Base-by-base conservation (phyloP, 1,139 yeast genomes). In the Scheffersomyces insectosa region DNA sequence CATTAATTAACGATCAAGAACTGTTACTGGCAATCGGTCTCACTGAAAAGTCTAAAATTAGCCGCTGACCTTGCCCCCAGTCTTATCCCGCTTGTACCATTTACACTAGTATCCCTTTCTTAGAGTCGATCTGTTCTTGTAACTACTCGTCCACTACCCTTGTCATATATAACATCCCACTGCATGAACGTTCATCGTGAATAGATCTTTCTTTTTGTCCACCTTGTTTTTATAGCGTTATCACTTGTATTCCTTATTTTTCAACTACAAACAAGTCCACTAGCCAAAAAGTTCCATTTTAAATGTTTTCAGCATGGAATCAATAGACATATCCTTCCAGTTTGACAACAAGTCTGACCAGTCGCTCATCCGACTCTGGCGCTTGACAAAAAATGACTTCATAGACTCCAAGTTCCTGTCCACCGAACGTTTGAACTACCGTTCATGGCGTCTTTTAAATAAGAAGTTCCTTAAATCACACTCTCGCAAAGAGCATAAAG, bases 391-490 rank as follows among this genome's bases (percentile, higher is more conserved):
- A 28, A 49, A 45, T 37, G 50, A 50, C 8, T 40, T 44, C 28
- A 38, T 46, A 2, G 36, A 46, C 5, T 38, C 54, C 36, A 49
- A 42, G 20, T 42, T 40, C 36, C 29, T 48, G 7, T 47, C 52
- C 12, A 40, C 51, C 3, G 46, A 47, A 37, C 41, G 56, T 32
- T 40, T 52, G 30, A 52, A 52, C 35, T 51, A 52, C 37, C 47
- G 56, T 10, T 46, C 53, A 29, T 52, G 56, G 56, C 42, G 56
- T n/a, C 38, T 52, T 25, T 40, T 52, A 35, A 51, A 44, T 40
- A 43, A 41, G 28, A 45, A 52, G 33, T 41, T 48, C 25, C 14
- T 50, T 29, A 20, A 20, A 20, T 20, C 25, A 20, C 25, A 20
- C 25, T 20, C 25, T 20, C 25, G 25, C 25, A 20, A 20, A 20